A percentile compares a stretch with the other conserved stretches of the same genome.
These are phyloP conservation scores for Chlorella ohadii DNA, from an alignment of 139 green algal genomes.

Conservation along the genomic window DNA sequence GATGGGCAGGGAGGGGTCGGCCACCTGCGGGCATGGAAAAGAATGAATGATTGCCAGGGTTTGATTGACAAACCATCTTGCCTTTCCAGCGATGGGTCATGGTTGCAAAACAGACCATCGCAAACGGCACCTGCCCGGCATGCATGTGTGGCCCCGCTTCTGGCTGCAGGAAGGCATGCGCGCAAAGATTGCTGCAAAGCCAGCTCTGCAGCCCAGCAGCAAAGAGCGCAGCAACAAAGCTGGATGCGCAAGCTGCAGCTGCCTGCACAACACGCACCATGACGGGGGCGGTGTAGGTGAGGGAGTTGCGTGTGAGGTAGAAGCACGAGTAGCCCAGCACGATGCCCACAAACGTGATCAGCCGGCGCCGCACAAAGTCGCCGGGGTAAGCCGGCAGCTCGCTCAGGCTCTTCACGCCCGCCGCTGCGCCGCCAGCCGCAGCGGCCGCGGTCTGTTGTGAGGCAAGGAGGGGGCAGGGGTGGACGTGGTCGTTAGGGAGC, in stretches of 20 bases:
- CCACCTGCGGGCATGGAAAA: conserved; percentile 3
- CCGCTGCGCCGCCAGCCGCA: not conserved
- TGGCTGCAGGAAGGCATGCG: too few species aligned
- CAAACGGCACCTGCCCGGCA: too few species aligned
- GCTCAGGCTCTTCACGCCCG: not conserved
- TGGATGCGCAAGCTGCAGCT: too few species aligned
- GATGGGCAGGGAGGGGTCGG: conserved; percentile 79
- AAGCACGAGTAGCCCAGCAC: conserved; percentile 86
- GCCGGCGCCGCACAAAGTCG: conserved; percentile 70
- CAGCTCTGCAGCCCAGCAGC: too few species aligned
- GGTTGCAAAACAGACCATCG: too few species aligned
- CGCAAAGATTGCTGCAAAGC: too few species aligned
- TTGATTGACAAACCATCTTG: too few species aligned
- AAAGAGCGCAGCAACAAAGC: too few species aligned
- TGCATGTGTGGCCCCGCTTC: too few species aligned
- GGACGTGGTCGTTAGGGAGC: too few species aligned
- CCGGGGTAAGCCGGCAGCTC: conserved; percentile 50
- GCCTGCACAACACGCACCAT: conserved; percentile 89
- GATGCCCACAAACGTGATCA: conserved; percentile 83
- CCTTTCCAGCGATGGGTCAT: too few species aligned
- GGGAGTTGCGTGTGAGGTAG: conserved; percentile 94
- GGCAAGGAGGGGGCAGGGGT: not conserved
- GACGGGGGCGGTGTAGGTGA: conserved; percentile 93
- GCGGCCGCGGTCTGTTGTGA: not conserved
- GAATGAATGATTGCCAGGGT: too few species aligned